These are phyloP conservation scores for Cercospora zeae-maydis DNA, from an alignment of 2,329 filamentous ascomycete genomes.

Conservation along the genomic window DNA sequence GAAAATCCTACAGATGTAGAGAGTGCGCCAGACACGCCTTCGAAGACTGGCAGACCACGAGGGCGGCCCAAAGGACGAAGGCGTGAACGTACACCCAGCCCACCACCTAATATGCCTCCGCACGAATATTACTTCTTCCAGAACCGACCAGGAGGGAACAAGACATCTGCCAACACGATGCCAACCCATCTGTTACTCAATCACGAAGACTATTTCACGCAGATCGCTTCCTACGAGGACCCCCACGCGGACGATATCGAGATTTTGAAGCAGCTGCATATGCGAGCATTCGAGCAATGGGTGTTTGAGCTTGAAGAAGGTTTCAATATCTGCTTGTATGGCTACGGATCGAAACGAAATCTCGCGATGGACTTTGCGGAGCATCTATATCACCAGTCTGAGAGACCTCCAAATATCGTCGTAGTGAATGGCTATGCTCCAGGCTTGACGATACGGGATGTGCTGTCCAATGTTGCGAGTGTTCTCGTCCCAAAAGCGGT, in stretches of 20 bases:
- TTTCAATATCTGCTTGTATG: constrained; percentile 88
- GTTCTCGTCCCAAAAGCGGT: constrained; percentile 53
- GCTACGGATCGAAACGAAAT: constrained; percentile 81
- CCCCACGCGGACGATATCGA: constrained; percentile 66
- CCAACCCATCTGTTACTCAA: constrained; percentile 71
- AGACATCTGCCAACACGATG: constrained; percentile 84
- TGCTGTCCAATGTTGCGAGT: constrained; percentile 65
- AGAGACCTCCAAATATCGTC: constrained; percentile 59
- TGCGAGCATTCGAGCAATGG: constrained; percentile 86
- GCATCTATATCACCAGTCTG: constrained; percentile 56
- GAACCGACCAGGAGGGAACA: constrained; percentile 74
- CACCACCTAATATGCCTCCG: constrained; percentile 74
- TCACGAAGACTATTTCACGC: constrained; percentile 85
- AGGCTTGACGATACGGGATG: constrained; percentile 63
- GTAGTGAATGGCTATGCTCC: constrained; percentile 82
- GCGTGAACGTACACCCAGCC: constrained; percentile 68
- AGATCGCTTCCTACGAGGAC: constrained; percentile 62
- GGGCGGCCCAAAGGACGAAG: constrained; percentile 53
- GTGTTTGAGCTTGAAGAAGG: constrained; percentile 80
- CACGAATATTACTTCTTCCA: constrained; percentile 94
- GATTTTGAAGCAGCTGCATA: constrained; percentile 70
- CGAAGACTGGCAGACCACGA: constrained; percentile 43
- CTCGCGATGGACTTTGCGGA: constrained; percentile 73
- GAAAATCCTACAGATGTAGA: constrained; percentile 39
- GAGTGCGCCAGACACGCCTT: constrained; percentile 42